phyloP scores from a whole-genome alignment of 805 yeast species.

The Saturnispora sekii region DNA sequence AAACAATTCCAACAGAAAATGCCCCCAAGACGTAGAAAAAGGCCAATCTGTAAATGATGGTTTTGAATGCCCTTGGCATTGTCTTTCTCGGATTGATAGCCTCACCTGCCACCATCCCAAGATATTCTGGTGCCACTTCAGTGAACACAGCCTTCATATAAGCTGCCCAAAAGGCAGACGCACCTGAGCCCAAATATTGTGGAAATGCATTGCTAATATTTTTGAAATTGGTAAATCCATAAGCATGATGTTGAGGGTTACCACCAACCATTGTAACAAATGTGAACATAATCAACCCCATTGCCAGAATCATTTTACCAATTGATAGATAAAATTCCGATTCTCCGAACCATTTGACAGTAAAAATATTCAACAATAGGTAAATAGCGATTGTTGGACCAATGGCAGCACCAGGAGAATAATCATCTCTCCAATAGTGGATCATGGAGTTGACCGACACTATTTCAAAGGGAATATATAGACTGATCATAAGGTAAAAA shows the following conservation, averaged over 20 bases:
- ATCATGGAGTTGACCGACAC: conserved; percentile 71
- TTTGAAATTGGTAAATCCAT: conserved; percentile 22
- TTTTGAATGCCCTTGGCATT: conserved; percentile 70
- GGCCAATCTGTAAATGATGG: conserved; percentile 59
- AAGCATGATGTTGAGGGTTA: conserved; percentile 51
- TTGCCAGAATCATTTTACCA: conserved; percentile 61
- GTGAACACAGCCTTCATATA: conserved; percentile 66
- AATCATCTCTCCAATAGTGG: conserved; percentile 74
- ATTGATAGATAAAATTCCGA: conserved; percentile 71
- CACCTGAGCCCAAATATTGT: conserved; percentile 43
- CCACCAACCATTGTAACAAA: conserved; percentile 84
- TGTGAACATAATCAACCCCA: conserved; percentile 69
- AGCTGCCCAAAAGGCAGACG: conserved; percentile 61
- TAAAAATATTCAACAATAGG: conserved; percentile 55
- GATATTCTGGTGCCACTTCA: conserved; percentile 73
- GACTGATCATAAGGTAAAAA: conserved; percentile 66
- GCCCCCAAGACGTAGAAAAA: conserved; percentile 67
- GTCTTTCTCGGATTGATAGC: conserved; percentile 49
- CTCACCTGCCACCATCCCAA: conserved; percentile 81
- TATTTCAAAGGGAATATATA: conserved; percentile 75
- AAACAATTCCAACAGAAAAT: conserved; percentile 66
- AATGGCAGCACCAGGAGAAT: conserved; percentile 61
- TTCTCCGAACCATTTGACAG: conserved; percentile 72
- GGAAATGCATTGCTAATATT: conserved; percentile 37
- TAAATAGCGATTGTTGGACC: conserved; percentile 57